Base-by-base conservation (phyloP, 73 alveolate species). In the Paramecium pentaurelia region DNA sequence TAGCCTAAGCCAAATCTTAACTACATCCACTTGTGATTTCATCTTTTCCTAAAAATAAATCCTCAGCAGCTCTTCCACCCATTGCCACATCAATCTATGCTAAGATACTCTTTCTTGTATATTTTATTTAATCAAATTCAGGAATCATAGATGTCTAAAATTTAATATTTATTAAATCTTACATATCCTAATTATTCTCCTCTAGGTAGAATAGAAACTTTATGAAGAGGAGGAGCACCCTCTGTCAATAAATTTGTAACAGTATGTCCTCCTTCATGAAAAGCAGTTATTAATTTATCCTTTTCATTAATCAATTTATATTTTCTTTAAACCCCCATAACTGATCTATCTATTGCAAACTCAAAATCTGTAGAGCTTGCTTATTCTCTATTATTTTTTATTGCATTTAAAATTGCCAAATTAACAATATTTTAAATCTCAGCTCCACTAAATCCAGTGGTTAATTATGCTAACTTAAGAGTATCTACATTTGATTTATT, bases 31-130 rank as follows among this genome's bases (percentile, higher is more conserved):
- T 60, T 6, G 98, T 93, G 16, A 96, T 92, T 18, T 92, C 68
- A 28, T 95, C 95, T 6, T 86, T 91, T 3, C 99, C 99, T 34
- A 95, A 20, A 94, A 94, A 95, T 22, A 96, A 30, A 16, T 94
- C 94, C 77, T 96, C 99, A 86, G 98, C 99, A 28, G 97, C 96
- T 60, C 97, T 96, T 25, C 99, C 99, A 6, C 99, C 99, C 97
- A 96, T 89, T 8, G 98, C 97, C 2, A 94, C 96, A 83, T 96
- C 99, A 37, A 96, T 95, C 38, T 92, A 93, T 16, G 97, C 98
- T 10, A 95, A 71, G 37, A 96, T 96, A 83, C 91, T 88, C 51
- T 96, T 92, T 44, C 60, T 95, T 10, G 95, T 92, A 14, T 85
- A 54, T 9, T 42, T 60, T n/a, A 58, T 32, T 25, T 28, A 92